phyloP scores from a whole-genome alignment of 306 rosid genomes.

The Vigna hirtella region DNA sequence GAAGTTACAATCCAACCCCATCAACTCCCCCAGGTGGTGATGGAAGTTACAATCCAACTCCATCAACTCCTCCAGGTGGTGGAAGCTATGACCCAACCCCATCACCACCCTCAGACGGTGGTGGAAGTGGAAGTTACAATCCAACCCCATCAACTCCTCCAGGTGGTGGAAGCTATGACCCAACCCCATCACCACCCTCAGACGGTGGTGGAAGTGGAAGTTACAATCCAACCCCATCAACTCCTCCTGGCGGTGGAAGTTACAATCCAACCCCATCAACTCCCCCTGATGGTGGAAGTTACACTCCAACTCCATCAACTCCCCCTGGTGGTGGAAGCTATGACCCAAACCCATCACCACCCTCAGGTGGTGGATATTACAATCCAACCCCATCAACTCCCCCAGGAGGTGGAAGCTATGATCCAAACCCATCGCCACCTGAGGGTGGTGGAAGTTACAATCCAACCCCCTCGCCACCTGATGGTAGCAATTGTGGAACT shows the following conservation, averaged over 20 bases:
- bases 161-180: not conserved
- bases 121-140: constrained; percentile 50
- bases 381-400: constrained; percentile 49
- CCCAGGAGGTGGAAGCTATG: constrained; percentile 47
- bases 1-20: constrained; percentile 54
- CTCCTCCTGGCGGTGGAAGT: constrained; percentile 55
- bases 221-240: constrained; percentile 62
- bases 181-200: too few relatives aligned
- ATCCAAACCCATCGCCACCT: constrained; percentile 64
- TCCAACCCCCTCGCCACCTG: constrained; percentile 39
- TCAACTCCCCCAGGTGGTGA: constrained; percentile 55
- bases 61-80: constrained; percentile 58
- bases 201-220: not conserved
- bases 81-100: constrained; percentile 57
- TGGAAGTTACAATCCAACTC: constrained; percentile 59
- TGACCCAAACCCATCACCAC: constrained; percentile 61
- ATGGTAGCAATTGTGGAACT: constrained; percentile 50
- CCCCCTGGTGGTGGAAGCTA: constrained; percentile 50
- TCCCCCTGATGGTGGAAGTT: constrained; percentile 47
- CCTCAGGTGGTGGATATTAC: constrained; percentile 45
- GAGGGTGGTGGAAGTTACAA: constrained; percentile 37
- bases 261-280: constrained; percentile 49
- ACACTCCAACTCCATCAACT: constrained; percentile 43
- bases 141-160: constrained; percentile 68
- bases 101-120: constrained; percentile 52